Percentiles rank a stretch among this genome's conserved stretches.
These are phyloP conservation scores for Carpinus fangiana DNA, from an alignment of 306 rosid species.

Conservation along the genomic window DNA sequence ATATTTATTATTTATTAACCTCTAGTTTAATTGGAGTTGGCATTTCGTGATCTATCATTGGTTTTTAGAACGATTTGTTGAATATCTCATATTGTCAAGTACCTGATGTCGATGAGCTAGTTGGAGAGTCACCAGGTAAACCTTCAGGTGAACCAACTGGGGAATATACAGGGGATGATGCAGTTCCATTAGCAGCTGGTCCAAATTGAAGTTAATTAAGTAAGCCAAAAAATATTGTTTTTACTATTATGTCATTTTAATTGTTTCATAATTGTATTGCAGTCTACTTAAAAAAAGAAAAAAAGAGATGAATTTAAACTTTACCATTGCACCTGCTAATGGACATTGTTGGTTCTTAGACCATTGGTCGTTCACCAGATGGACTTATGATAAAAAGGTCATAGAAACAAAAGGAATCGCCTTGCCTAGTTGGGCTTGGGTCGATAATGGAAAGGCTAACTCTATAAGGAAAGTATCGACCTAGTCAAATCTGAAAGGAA, in stretches of 20 bases:
- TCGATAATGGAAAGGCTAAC: too few relatives aligned
- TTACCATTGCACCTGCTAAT: conserved; percentile 22
- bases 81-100: not conserved
- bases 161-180: not conserved
- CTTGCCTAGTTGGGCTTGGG: too few relatives aligned
- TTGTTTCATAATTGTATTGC: too few relatives aligned
- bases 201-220: not conserved
- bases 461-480: too few relatives aligned
- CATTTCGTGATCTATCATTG: not conserved
- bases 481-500: too few relatives aligned
- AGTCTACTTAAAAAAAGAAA: too few relatives aligned
- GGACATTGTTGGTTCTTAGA: not conserved
- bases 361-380: too few relatives aligned
- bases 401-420: too few relatives aligned
- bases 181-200: conserved; percentile 12
- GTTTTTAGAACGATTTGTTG: conserved; percentile 1
- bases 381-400: too few relatives aligned
- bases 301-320: too few relatives aligned
- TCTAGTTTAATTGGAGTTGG: not conserved
- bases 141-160: conserved; percentile 23
- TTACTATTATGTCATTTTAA: too few relatives aligned
- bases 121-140: conserved; percentile 2
- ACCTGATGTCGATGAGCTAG: not conserved
- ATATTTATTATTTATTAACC: not conserved
- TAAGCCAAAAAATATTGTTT: too few relatives aligned